These are phyloP conservation scores for Boletus subparvulus DNA, from an alignment of 768 basidiomycete species.

Conservation along the genomic window DNA sequence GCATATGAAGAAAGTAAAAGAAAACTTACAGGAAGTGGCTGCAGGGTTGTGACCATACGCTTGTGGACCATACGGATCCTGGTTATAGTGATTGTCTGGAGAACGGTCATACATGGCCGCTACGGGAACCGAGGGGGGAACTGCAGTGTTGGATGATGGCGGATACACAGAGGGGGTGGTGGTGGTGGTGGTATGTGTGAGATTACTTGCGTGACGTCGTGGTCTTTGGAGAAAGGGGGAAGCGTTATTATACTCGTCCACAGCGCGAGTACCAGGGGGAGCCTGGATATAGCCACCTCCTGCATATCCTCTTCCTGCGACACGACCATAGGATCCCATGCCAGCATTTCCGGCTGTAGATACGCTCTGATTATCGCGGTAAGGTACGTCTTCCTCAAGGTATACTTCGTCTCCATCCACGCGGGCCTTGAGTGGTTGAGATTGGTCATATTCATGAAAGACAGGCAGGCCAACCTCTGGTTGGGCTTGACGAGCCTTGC, in stretches of 20 bases:
- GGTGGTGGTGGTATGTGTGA: conserved; percentile 40
- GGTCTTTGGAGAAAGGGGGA: conserved; percentile 47
- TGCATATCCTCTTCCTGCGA: conserved; percentile 35
- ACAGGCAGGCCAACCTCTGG: conserved; percentile 71
- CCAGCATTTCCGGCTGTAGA: conserved; percentile 21
- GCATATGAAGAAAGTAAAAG: neutral
- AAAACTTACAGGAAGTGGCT: conserved; percentile 53
- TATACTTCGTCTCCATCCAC: conserved; percentile 58
- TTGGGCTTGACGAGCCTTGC: conserved; percentile 64
- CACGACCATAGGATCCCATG: conserved; percentile 32
- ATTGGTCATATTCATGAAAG: conserved; percentile 62
- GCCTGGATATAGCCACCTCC: conserved; percentile 67
- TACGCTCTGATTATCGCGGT: conserved; percentile 32
- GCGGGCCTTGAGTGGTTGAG: conserved; percentile 63
- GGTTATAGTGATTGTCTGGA: conserved; percentile 21
- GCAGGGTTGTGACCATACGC: conserved; percentile 55
- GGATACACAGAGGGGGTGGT: conserved; percentile 40
- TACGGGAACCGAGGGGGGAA: conserved; percentile 8
- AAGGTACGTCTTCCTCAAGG: conserved; percentile 47
- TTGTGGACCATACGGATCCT: conserved; percentile 30
- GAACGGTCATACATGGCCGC: conserved; percentile 22
- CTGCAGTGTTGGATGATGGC: conserved; percentile 29
- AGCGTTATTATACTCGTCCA: conserved; percentile 71
- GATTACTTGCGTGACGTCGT: conserved; percentile 40
- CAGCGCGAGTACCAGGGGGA: conserved; percentile 60